These are phyloP conservation scores for Apium graveolens DNA, from an alignment of 129 eudicot genomes.

Conservation along the genomic window DNA sequence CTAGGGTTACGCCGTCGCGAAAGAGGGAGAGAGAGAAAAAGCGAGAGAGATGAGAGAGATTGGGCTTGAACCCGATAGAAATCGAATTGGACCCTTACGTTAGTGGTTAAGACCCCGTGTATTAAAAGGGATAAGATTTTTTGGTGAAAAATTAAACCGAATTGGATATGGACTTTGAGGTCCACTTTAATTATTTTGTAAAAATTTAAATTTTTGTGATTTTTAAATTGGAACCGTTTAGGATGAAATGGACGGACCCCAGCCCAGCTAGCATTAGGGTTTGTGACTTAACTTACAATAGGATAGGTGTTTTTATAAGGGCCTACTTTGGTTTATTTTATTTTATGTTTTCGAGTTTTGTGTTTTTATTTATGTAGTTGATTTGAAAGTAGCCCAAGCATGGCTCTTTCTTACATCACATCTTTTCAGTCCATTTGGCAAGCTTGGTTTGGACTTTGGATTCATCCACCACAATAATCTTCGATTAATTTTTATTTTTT, in stretches of 20 bases:
- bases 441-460: too few relatives aligned
- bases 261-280: slow-evolving; percentile 2
- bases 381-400: background rate
- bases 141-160: background rate
- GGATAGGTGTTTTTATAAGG: too few relatives aligned
- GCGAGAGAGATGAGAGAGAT: background rate
- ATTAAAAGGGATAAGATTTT: background rate
- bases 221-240: background rate
- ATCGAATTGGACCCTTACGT: background rate
- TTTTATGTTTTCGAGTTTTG: background rate
- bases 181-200: slow-evolving; percentile 3
- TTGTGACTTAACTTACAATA: background rate
- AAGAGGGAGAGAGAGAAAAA: background rate
- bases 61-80: slow-evolving; percentile 8
- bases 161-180: slow-evolving; percentile 8
- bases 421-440: too few relatives aligned
- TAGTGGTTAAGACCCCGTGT: background rate
- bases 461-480: too few relatives aligned
- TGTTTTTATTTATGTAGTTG: background rate
- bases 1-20: slow-evolving; percentile 2
- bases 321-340: background rate
- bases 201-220: background rate
- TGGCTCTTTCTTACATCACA: too few relatives aligned
- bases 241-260: background rate
- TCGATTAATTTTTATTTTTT: too few relatives aligned